Base-by-base conservation (phyloP, 257 asterid genomes). In the Salvia miltiorrhiza region DNA sequence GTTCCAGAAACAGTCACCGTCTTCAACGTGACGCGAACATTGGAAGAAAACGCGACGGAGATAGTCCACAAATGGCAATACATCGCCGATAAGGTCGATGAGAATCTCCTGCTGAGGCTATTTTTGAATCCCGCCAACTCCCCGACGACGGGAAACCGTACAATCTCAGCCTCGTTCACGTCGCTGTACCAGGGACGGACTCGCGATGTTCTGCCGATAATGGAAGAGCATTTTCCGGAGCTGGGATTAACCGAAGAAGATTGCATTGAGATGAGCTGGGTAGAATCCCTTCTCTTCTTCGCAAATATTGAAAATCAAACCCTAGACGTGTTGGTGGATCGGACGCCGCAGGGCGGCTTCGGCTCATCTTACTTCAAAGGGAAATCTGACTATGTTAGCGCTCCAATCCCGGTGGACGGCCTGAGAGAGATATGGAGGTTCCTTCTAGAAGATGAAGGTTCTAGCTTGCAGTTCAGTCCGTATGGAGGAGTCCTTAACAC, bases 61-160 rank as follows among this genome's bases (percentile, higher is more conserved):
- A 41, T 85, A 7, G 68, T 85, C 1, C 47, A 76, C 72, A 64
- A 30, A 45, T 85, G 87, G 86, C 90, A 82, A 58, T 17, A 69
- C 40, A 53, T 85, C 8, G 83, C 87, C 1, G 72, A 78, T 9
- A 74, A 78, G 9, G 55, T 78, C n/a, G 84, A 85, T 16, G 78
- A 80, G 0, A 73, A 77, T 7, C 78, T 85, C 14, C 26, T 76
- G 1, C 28, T 81, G 17, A 43, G 88, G 19, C 50, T 77, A 2
- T 58, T 73, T 56, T 4, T 79, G 11, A 44, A 1, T 0, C 73
- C 73, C 3, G 20, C 30, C 2, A 48, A 24, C 1, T 63, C 84
- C 14, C 41, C 80, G 2, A 24, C 49, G 0, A 54, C 14, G 16
- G 59, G 78, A 5, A 52, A 43, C 11, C 55, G 33, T 20, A 77